These are phyloP conservation scores for Fusarium odoratissimum DNA, from an alignment of 2,329 filamentous ascomycete species.

Conservation along the genomic window DNA sequence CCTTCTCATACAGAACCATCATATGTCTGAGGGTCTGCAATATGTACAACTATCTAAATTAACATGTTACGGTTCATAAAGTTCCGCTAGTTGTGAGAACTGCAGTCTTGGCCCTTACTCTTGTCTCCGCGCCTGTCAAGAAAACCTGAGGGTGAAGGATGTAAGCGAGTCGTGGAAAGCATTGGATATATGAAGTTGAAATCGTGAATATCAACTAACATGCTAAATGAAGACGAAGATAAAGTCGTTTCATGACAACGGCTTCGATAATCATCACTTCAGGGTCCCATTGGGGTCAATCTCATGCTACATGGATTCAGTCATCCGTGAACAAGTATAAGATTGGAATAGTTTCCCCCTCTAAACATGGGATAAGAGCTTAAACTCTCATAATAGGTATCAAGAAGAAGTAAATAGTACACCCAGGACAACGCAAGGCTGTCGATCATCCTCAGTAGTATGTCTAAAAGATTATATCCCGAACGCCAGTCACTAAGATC, in stretches of 20 bases:
- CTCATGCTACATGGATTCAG: not conserved
- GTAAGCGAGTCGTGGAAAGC: not conserved
- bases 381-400: not conserved
- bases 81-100: conserved; percentile 5
- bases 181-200: no score
- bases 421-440: not conserved
- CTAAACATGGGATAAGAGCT: not conserved
- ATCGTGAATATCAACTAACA: not conserved
- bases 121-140: not conserved
- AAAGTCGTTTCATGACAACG: not conserved
- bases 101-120: not conserved
- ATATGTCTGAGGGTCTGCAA: not conserved
- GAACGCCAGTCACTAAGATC: conserved; percentile 35
- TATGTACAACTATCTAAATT: not conserved
- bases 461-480: conserved; percentile 16
- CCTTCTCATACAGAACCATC: not conserved
- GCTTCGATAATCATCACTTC: not conserved
- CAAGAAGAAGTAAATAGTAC: not conserved
- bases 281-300: not conserved
- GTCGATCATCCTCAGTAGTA: not conserved
- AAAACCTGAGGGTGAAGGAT: not conserved
- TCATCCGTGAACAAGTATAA: not conserved
- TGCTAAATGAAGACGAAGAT: not conserved
- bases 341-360: not conserved
- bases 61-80: not conserved